A percentile compares a stretch with the other conserved stretches of the same genome.
Conservation (phyloP, 306 rosid genomes). For the Prosopis cineraria region DNA sequence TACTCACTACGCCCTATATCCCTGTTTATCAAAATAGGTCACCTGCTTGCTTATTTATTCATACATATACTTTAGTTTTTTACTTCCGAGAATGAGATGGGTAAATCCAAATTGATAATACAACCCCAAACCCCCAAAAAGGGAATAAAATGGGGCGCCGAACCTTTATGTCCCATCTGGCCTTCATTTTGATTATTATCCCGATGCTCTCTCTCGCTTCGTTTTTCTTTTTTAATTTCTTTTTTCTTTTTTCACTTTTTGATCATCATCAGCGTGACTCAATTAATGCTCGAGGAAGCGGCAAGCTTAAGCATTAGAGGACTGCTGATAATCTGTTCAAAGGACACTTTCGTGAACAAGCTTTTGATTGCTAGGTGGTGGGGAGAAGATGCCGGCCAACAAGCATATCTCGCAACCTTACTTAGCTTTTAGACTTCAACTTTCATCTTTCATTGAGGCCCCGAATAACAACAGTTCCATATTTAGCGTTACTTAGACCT, state of each 20-base stretch:
- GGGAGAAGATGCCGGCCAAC: constrained; percentile 45
- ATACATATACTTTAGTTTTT: constrained; percentile 20
- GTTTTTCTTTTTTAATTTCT: neutral
- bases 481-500: neutral
- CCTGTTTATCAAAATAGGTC: neutral
- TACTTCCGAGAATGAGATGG: constrained; percentile 36
- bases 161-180: constrained; percentile 60
- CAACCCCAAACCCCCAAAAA: constrained; percentile 33
- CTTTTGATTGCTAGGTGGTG: constrained; percentile 24
- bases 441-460: constrained; percentile 15
- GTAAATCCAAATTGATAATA: constrained; percentile 44
- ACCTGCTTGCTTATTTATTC: neutral
- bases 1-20: neutral
- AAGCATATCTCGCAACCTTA: constrained; percentile 14
- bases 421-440: constrained; percentile 32
- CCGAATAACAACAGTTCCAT: neutral
- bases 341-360: constrained; percentile 26
- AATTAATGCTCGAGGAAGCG: constrained; percentile 41
- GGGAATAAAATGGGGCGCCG: constrained; percentile 57
- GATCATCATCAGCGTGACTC: neutral
- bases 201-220: neutral
- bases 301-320: constrained; percentile 48
- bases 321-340: constrained; percentile 7
- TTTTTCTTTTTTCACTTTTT: constrained; percentile 22
- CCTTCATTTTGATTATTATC: constrained; percentile 31